These are phyloP conservation scores for Podila clonocystis DNA, from an alignment of 192 early-diverging fungal species.

Conservation along the genomic window DNA sequence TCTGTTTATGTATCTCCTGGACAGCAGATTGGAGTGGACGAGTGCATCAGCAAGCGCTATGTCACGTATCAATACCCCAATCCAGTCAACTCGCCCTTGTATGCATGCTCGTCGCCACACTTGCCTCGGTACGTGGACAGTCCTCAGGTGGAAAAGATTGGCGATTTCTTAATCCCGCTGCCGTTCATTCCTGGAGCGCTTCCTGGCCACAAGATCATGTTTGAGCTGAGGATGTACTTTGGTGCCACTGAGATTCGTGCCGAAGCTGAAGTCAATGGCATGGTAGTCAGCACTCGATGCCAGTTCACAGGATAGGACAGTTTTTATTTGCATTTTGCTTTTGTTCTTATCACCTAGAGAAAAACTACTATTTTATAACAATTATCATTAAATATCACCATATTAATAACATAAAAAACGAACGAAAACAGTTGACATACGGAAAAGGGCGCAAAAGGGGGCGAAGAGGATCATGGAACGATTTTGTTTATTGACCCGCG, in stretches of 20 bases:
- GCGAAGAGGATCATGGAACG: no score
- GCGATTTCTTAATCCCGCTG: slow-evolving; percentile 44
- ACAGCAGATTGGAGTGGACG: slow-evolving; percentile 49
- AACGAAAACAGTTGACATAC: neutral
- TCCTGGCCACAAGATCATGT: slow-evolving; percentile 33
- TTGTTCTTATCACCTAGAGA: no score
- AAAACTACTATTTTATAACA: no score
- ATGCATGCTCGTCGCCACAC: slow-evolving; percentile 31
- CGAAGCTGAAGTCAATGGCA: slow-evolving; percentile 60
- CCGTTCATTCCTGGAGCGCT: slow-evolving; percentile 40
- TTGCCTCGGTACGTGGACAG: slow-evolving; percentile 43
- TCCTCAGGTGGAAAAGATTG: slow-evolving; percentile 43
- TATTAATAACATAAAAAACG: no score
- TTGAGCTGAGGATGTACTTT: slow-evolving; percentile 60
- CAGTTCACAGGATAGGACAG: slow-evolving; percentile 33
- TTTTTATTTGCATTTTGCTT: no score
- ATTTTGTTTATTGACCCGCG: no score
- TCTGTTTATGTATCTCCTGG: slow-evolving; percentile 58
- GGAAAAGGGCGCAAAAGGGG: neutral
- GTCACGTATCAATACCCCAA: slow-evolving; percentile 51
- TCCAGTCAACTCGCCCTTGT: slow-evolving; percentile 45
- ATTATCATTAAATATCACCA: no score
- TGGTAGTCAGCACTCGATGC: slow-evolving; percentile 38
- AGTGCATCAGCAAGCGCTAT: slow-evolving; percentile 45
- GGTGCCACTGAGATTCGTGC: slow-evolving; percentile 59